phyloP scores from a whole-genome alignment of 768 basidiomycete genomes.

The Sporobolomyces phaffii region DNA sequence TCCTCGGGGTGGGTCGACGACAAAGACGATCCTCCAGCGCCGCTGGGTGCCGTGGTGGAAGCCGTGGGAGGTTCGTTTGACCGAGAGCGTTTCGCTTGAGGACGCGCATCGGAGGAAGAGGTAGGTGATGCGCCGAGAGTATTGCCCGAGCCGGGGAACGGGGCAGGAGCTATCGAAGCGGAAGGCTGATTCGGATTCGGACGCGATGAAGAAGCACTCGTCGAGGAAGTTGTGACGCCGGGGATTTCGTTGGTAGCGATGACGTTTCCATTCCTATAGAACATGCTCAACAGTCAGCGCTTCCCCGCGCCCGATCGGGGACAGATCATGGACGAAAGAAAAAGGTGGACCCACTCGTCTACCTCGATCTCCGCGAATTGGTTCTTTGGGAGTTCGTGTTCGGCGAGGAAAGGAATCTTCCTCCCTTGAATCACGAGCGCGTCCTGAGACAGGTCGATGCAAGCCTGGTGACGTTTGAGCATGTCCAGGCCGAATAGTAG shows the following conservation, averaged over 20 bases:
- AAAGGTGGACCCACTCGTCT: constrained; percentile 39
- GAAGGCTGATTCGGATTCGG: neutral
- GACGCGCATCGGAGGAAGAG: neutral
- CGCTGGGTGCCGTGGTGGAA: constrained; percentile 18
- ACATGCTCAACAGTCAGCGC: neutral
- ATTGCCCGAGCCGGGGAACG: constrained; percentile 40
- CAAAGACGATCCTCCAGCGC: constrained; percentile 34
- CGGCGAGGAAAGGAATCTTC: constrained; percentile 79
- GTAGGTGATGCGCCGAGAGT: constrained; percentile 10
- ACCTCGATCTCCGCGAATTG: constrained; percentile 51
- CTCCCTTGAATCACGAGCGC: constrained; percentile 86
- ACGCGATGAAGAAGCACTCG: constrained; percentile 1
- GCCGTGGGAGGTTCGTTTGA: constrained; percentile 41
- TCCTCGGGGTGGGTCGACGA: constrained; percentile 55
- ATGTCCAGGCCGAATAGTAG: constrained; percentile 98
- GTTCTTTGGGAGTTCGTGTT: constrained; percentile 80
- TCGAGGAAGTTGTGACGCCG: constrained; percentile 1
- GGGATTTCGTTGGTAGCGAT: constrained; percentile 7
- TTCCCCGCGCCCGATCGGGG: too few species aligned
- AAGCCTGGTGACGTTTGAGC: constrained; percentile 94
- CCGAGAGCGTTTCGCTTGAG: neutral
- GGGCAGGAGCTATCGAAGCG: neutral
- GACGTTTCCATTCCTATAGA: constrained; percentile 37
- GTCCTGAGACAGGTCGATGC: constrained; percentile 84
- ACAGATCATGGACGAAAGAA: neutral